Evolutionary conservation across 163 green algal species (phyloP).

Genomic region (Botryococcus braunii): DNA sequence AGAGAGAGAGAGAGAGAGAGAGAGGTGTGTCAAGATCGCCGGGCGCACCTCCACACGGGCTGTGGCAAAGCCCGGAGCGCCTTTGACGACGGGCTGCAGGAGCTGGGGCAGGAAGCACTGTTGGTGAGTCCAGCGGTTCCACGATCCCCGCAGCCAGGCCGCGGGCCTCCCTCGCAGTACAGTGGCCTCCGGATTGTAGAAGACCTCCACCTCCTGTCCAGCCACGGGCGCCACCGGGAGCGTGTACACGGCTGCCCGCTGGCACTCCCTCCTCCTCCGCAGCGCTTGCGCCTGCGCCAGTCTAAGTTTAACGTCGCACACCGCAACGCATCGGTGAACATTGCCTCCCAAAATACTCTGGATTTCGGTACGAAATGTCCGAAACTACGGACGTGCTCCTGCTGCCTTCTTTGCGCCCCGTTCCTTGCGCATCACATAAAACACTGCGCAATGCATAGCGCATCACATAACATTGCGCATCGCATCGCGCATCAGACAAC

Average conservation of each 20-base stretch:
- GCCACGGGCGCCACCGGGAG: constrained; percentile 56
- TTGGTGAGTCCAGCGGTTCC: constrained; percentile 62
- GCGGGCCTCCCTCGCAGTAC: constrained; percentile 51
- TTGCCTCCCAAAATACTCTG: background rate
- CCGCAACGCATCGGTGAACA: background rate
- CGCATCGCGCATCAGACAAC: background rate
- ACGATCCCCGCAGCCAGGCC: constrained; percentile 50
- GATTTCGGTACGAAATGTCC: background rate
- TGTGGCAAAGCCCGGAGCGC: constrained; percentile 37
- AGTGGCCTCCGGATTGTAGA: constrained; percentile 78
- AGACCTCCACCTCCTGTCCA: constrained; percentile 62
- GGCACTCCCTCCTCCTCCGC: constrained; percentile 45
- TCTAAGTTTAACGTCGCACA: background rate
- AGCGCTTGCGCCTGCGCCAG: constrained; percentile 18
- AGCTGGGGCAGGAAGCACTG: constrained; percentile 32
- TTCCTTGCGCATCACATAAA: background rate
- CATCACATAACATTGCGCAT: background rate
- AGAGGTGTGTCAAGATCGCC: no score
- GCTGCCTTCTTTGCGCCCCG: background rate
- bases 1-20: no score
- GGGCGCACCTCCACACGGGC: constrained; percentile 48
- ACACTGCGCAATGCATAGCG: background rate
- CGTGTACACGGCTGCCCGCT: constrained; percentile 80
- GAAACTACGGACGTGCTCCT: background rate
- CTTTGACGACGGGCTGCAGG: constrained; percentile 28